These are phyloP conservation scores for Quercus gilva DNA, from an alignment of 306 rosid species.

Conservation along the genomic window DNA sequence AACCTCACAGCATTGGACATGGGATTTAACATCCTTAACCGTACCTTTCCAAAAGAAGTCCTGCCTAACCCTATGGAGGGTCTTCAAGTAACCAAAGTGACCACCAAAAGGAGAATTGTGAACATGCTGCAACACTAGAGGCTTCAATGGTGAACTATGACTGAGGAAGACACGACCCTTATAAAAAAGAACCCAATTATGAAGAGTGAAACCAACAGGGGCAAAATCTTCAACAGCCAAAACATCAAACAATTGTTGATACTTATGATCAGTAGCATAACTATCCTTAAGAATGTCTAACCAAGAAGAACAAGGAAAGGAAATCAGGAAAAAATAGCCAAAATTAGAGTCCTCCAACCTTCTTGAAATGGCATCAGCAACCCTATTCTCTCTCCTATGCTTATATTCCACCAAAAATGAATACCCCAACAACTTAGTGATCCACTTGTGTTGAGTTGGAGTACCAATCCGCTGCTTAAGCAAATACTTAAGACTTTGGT, in stretches of 20 bases:
- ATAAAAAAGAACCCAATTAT: neutral
- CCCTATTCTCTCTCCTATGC: neutral
- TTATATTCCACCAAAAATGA: neutral
- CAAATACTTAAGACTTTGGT: neutral
- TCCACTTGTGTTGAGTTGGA: neutral
- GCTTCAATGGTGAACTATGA: too few species aligned
- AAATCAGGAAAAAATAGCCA: too few species aligned
- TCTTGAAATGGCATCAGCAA: neutral
- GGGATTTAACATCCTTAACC: neutral
- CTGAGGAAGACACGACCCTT: neutral
- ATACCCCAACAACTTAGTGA: neutral
- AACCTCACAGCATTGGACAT: neutral
- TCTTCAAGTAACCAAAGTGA: neutral
- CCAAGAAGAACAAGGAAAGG: too few species aligned
- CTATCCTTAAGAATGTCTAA: too few species aligned
- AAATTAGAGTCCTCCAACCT: too few species aligned
- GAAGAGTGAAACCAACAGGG: too few species aligned
- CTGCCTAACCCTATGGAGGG: neutral
- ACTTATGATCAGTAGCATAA: neutral
- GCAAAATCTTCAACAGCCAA: too few species aligned
- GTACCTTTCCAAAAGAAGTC: neutral
- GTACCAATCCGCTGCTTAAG: neutral
- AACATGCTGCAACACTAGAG: too few species aligned
- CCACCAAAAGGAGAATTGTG: too few species aligned
- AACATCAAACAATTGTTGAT: neutral